Evolutionary conservation across 1,284 basidiomycete genomes (phyloP), one percentile per base, ranked within the genome.

Genomic region (Pseudozyma sp.): DNA sequence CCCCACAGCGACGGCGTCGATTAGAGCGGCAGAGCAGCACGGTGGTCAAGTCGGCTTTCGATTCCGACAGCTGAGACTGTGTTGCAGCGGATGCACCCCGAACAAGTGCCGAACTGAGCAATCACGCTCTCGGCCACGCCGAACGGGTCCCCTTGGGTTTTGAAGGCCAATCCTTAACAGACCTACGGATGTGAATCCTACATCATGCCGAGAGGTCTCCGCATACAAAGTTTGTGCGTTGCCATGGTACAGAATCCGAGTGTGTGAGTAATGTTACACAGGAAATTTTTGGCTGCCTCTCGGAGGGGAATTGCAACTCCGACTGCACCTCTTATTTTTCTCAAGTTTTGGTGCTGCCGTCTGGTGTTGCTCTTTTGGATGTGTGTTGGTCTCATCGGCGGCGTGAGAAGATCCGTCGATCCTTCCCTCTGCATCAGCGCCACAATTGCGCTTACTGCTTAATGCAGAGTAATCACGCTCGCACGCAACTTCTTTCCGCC

Each of bases 321-420:
- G 43, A 37, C 35, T 17, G 10, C 7, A 9, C n/a, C 10, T 19
- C 10, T 44, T 44, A 7, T 17, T 7, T 44, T 19, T 17, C 17
- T 44, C 10, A 17, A 2, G 16, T 24, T 29, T 24, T 44, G 43
- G 24, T 13, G 43, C 19, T 24, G 19, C 10, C 24, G 10, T 19
- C 24, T 24, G 43, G 17, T 19, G 24, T 24, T 24, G 24, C 24
- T 33, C 30, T 10, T 47, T 30, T 47, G 4, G 16, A 14, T 47
- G 14, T 16, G 30, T 33, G 31, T 47, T 33, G 43, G n/a, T 47
- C 48, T 19, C 42, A 47, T 39, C 55, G 55, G 47, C 34, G 35
- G 34, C 50, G 57, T 60, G 57, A 44, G 57, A 60, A 60, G 44
- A 47, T 53, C 31, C 33, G 59, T 44, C 39, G 51, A 44, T 54